Conservation (phyloP, 192 early-diverging fungal genomes). For the Podila clonocystis region DNA sequence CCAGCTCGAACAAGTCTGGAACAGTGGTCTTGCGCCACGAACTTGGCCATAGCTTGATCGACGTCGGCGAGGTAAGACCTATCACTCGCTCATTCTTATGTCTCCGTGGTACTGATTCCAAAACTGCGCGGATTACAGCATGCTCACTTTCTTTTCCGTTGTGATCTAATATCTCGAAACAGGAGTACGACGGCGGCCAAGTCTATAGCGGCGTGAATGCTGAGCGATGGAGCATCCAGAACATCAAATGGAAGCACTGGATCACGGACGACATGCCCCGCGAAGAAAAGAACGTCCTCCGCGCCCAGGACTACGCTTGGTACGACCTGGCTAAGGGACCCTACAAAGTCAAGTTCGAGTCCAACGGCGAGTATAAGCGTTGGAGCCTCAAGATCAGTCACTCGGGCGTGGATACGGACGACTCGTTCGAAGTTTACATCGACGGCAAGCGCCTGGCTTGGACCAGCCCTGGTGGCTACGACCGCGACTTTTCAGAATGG, state of each 20-base stretch:
- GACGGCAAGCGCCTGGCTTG: conserved; percentile 63
- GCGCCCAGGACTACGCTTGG: conserved; percentile 67
- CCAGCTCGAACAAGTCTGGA: conserved; percentile 61
- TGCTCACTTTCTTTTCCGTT: no score
- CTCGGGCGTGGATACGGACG: conserved; percentile 63
- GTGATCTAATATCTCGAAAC: background rate
- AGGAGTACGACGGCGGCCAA: conserved; percentile 42
- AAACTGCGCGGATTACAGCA: no score
- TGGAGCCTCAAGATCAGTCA: conserved; percentile 66
- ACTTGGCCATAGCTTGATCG: conserved; percentile 44
- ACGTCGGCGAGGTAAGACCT: conserved; percentile 28
- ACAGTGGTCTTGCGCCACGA: conserved; percentile 71
- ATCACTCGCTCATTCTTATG: background rate
- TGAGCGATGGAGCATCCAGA: conserved; percentile 52
- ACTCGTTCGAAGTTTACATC: conserved; percentile 56
- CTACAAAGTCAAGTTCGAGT: conserved; percentile 59
- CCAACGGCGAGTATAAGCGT: conserved; percentile 59
- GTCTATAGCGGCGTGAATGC: conserved; percentile 64
- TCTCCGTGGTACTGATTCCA: no score
- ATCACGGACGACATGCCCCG: conserved; percentile 50
- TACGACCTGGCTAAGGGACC: conserved; percentile 67
- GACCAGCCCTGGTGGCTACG: conserved; percentile 57
- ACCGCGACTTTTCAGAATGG: conserved; percentile 64
- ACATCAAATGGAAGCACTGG: conserved; percentile 70
- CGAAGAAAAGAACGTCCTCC: conserved; percentile 53